Evolutionary conservation across 2,329 filamentous ascomycete genomes (phyloP).

Genomic region (Periconia sp.): DNA sequence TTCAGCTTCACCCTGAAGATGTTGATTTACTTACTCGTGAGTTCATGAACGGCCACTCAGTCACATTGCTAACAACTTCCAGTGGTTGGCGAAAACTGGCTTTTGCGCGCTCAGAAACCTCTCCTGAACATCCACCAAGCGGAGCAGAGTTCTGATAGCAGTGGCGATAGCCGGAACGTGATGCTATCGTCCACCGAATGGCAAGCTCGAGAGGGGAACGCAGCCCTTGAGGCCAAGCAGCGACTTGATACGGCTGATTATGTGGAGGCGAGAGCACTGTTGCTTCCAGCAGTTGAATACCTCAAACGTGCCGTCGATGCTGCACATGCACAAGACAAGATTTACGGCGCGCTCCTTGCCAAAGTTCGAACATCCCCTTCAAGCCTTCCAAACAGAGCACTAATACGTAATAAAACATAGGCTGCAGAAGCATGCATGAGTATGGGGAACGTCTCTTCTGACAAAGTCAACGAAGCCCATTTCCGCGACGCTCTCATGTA

Average conservation of each 20-base stretch:
- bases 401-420: constrained; percentile 12
- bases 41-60: constrained; percentile 3
- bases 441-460: constrained; percentile 53
- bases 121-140: constrained; percentile 52
- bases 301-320: constrained; percentile 50
- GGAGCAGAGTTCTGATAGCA: constrained; percentile 40
- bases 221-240: constrained; percentile 39
- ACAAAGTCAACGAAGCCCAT: constrained; percentile 47
- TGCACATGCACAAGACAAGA: constrained; percentile 41
- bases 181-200: constrained; percentile 25
- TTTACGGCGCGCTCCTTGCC: constrained; percentile 49
- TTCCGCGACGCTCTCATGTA: constrained; percentile 52
- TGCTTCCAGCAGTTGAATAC: constrained; percentile 57
- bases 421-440: constrained; percentile 57
- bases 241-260: constrained; percentile 47
- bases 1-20: constrained; percentile 49
- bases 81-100: constrained; percentile 56
- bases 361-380: constrained; percentile 39
- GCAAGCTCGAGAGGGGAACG: constrained; percentile 18
- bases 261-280: constrained; percentile 54
- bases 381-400: not conserved
- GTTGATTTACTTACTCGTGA: constrained; percentile 47
- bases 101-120: constrained; percentile 53
- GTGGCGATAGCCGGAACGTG: constrained; percentile 28
- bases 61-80: constrained; percentile 2